Percentiles rank a stretch among this genome's conserved stretches.
phyloP scores from a whole-genome alignment of 2,329 filamentous ascomycete genomes.

The Cercospora beticola region DNA sequence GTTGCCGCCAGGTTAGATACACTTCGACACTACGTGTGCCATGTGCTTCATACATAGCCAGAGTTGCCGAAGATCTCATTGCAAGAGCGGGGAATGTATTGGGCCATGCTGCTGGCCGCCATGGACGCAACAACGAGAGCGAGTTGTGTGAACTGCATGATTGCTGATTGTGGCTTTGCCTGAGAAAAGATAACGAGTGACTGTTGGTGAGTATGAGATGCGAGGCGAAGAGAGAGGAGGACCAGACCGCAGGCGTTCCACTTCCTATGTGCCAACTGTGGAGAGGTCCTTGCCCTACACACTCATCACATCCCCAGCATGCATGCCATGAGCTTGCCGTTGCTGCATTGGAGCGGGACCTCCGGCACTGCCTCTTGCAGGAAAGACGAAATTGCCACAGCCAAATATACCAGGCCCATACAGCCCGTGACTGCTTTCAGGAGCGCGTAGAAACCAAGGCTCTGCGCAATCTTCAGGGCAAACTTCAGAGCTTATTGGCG shows the following conservation, averaged over 20 bases:
- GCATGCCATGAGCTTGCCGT: background rate
- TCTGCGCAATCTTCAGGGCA: background rate
- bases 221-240: background rate
- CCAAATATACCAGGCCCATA: background rate
- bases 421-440: background rate
- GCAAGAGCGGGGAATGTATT: background rate
- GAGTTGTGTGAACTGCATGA: background rate
- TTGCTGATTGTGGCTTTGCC: background rate
- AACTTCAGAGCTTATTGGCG: background rate
- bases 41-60: constrained; percentile 8
- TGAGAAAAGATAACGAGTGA: background rate
- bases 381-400: background rate
- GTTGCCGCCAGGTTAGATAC: background rate
- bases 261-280: background rate
- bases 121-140: constrained; percentile 7
- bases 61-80: constrained; percentile 7
- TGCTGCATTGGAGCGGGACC: background rate
- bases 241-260: background rate
- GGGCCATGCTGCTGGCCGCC: constrained; percentile 5
- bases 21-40: background rate
- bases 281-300: background rate
- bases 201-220: background rate
- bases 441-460: background rate
- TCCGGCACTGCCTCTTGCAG: background rate
- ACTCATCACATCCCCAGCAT: background rate